phyloP scores from a whole-genome alignment of 1,284 basidiomycete species.

The Albatrellus sp. region DNA sequence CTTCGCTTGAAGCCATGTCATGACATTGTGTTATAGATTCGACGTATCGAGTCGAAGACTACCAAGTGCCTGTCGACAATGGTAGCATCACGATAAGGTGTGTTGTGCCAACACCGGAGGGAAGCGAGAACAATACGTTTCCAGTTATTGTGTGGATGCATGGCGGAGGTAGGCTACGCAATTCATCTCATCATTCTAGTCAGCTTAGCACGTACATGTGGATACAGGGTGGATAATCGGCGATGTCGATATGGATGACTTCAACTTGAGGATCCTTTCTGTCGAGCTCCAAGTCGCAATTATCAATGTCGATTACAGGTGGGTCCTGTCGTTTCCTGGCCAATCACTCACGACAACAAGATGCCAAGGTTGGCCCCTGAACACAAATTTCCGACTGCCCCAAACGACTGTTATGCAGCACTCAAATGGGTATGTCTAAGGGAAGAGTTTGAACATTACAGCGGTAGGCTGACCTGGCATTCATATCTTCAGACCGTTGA shows the following conservation, averaged over 20 bases:
- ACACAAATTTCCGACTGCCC: conserved; percentile 23
- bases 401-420: conserved; percentile 23
- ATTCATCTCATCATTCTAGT: background rate
- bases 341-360: background rate
- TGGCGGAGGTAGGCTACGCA: conserved; percentile 6
- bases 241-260: conserved; percentile 12
- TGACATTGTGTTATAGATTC: conserved; percentile 2
- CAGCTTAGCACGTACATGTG: background rate
- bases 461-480: background rate
- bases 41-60: conserved; percentile 3
- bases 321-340: background rate
- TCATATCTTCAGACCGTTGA: conserved; percentile 6
- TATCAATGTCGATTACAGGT: conserved; percentile 6
- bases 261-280: conserved; percentile 9
- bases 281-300: conserved; percentile 13
- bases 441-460: background rate
- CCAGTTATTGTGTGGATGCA: conserved; percentile 9
- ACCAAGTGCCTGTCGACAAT: conserved; percentile 3
- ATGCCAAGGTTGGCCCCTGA: conserved; percentile 23
- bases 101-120: background rate
- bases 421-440: conserved; percentile 18
- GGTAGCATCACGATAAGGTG: conserved; percentile 2
- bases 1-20: no score
- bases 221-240: conserved; percentile 7
- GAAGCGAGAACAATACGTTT: background rate